Conservation (phyloP, 1,139 yeast species). For the Suhomyces bribrorum region DNA sequence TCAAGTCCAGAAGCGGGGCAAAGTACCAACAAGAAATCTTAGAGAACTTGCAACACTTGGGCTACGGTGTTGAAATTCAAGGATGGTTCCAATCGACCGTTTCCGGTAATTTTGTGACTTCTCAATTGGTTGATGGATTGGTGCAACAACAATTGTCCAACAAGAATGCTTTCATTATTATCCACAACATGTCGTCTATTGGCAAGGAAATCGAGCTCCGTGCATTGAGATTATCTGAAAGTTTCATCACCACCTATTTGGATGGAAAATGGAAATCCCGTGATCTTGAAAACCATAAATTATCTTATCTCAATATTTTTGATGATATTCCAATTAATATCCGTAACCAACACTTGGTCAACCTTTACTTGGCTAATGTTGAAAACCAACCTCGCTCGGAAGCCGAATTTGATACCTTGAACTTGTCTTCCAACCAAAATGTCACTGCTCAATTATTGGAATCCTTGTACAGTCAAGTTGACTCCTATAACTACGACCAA, state of each 20-base stretch:
- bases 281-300: constrained; percentile 58
- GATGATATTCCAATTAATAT: constrained; percentile 71
- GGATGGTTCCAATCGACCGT: constrained; percentile 82
- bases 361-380: constrained; percentile 43
- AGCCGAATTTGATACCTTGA: constrained; percentile 42
- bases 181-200: constrained; percentile 73
- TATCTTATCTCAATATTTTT: constrained; percentile 68
- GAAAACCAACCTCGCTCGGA: constrained; percentile 25
- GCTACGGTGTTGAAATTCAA: constrained; percentile 69
- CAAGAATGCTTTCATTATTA: constrained; percentile 65
- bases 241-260: constrained; percentile 58
- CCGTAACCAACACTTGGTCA: constrained; percentile 53
- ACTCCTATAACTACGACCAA: constrained; percentile 78
- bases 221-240: constrained; percentile 68
- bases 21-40: constrained; percentile 73
- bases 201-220: constrained; percentile 64
- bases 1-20: constrained; percentile 59
- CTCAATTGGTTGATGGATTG: constrained; percentile 65
- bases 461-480: constrained; percentile 70
- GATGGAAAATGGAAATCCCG: constrained; percentile 68
- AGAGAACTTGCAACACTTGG: constrained; percentile 60
- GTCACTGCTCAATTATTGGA: constrained; percentile 58
- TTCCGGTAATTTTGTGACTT: constrained; percentile 70
- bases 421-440: constrained; percentile 46
- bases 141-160: constrained; percentile 64